Base-by-base conservation (phyloP, 2,329 filamentous ascomycete species). In the Fusarium keratoplasticum region DNA sequence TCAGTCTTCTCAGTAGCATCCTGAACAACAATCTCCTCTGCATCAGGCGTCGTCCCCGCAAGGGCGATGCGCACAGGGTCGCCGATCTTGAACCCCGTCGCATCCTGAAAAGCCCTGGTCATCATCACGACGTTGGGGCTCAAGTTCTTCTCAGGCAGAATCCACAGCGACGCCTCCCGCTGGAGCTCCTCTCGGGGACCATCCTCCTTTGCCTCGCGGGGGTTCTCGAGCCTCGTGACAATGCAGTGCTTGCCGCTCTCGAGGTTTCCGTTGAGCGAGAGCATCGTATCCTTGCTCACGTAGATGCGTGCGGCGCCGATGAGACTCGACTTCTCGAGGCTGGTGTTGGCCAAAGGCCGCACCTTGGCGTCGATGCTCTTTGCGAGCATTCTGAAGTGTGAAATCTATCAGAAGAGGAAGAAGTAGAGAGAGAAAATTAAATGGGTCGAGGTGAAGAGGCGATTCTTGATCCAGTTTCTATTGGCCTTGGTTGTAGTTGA, bases 101-200 rank as follows among this genome's bases (percentile, higher is more conserved):
- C 88, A 38, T 93, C 92, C 71, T 94, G 92, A 63, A 97, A 90
- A 7, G 90, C 87, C 71, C 94, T 92, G 25, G 94, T 92, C 85
- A 94, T 90, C 86, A 95, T 88, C 59, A 93, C 86, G 66, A 94
- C 87, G 71, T 92, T 89, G 74, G 90, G 90, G 78, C 91, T 89
- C 74, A 94, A 85, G 77, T 91, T 91, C 80, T 92, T 88, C 52
- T 87, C 86, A 2, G 87, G 85, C 18, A 87, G 81, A 1, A 85
- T 84, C 84, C 87, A 89, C 1, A 88, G 82, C 33, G 86, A 84
- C 6, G 87, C 88, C 74, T 89, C 85, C 18, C 85, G 82, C 47
- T 66, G 67, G 16, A 76, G 55, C 2, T 77, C 74, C 27, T 70
- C 67, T n/a, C 66, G 69, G 2, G 63, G 61, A 1, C 11, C 68